Evolutionary conservation across 768 basidiomycete genomes (phyloP).

Genomic region (Lentinula edodes): DNA sequence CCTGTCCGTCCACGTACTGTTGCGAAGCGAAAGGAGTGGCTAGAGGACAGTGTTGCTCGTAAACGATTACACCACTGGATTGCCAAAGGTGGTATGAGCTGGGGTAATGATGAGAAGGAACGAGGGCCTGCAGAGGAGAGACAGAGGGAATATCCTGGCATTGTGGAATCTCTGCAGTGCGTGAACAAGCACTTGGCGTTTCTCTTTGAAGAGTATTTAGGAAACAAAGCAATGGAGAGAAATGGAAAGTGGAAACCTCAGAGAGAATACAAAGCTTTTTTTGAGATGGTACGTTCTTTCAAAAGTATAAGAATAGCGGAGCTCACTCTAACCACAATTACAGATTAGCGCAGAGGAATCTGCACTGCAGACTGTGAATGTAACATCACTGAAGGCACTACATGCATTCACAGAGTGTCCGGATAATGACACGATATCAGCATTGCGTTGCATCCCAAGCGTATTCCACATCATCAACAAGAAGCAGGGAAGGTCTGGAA

Average conservation of each 20-base stretch:
- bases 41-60: background rate
- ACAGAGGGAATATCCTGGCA: background rate
- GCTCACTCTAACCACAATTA: no score
- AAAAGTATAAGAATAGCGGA: no score
- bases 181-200: background rate
- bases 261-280: background rate
- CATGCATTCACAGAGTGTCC: background rate
- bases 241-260: background rate
- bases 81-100: background rate
- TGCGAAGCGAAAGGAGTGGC: background rate
- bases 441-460: background rate
- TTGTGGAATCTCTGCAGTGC: background rate
- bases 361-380: background rate
- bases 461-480: background rate
- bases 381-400: background rate
- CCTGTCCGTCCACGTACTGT: background rate
- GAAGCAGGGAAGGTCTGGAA: background rate
- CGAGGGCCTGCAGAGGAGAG: background rate
- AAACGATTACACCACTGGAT: background rate
- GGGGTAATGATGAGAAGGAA: background rate
- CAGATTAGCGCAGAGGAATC: background rate
- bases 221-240: background rate
- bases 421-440: background rate
- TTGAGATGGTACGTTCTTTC: background rate
- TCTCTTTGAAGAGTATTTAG: background rate